Evolutionary conservation across 495 filamentous ascomycete species (phyloP).

Genomic region (Lophium mytilinum): DNA sequence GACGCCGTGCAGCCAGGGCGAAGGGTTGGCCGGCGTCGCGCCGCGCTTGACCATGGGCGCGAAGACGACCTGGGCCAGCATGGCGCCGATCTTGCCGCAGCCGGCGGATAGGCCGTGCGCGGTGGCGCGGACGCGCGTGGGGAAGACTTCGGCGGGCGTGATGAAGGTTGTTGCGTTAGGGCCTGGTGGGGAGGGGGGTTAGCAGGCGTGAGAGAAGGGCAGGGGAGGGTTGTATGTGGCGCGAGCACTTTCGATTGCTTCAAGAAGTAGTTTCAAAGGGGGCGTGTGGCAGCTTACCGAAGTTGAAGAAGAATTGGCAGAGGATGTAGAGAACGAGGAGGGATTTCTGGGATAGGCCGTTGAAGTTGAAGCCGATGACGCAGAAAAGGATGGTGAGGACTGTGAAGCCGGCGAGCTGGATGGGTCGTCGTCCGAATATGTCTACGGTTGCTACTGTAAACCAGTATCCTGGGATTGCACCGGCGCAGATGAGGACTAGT

Average conservation of each 20-base stretch:
- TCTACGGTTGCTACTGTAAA: conserved; percentile 32
- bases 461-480: conserved; percentile 35
- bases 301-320: conserved; percentile 86
- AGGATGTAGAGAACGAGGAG: conserved; percentile 71
- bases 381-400: conserved; percentile 33
- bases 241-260: no score
- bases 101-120: conserved; percentile 51
- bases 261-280: neutral
- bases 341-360: conserved; percentile 26
- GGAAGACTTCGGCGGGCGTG: conserved; percentile 53
- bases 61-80: conserved; percentile 48
- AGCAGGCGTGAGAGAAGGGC: no score
- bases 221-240: no score
- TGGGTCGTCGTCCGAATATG: conserved; percentile 30
- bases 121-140: conserved; percentile 51
- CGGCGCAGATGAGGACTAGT: conserved; percentile 32
- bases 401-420: conserved; percentile 30
- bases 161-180: conserved; percentile 39
- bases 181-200: conserved; percentile 21
- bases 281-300: conserved; percentile 34
- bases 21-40: conserved; percentile 15
- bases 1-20: conserved; percentile 23
- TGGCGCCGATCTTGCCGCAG: conserved; percentile 50
- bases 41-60: conserved; percentile 22
- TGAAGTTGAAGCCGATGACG: conserved; percentile 28